These are phyloP conservation scores for Coemansia umbellata DNA, from an alignment of 192 early-diverging fungal genomes.

Conservation along the genomic window DNA sequence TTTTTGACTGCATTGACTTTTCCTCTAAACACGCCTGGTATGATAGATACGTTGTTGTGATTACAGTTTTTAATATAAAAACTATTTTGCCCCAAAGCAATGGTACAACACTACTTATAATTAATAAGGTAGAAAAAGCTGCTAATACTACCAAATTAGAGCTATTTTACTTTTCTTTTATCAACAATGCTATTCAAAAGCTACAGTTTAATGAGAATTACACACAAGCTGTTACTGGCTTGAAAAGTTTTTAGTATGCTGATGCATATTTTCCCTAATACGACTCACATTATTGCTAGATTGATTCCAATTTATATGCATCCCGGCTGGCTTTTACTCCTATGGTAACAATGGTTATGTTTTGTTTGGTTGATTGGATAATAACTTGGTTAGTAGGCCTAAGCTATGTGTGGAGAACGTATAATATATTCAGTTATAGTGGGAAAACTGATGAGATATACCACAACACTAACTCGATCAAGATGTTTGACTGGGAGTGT, in stretches of 20 bases:
- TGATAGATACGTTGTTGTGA: constrained; percentile 4
- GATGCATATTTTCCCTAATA: neutral
- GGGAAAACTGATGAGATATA: constrained; percentile 4
- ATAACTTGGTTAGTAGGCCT: neutral
- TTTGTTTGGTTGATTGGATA: neutral
- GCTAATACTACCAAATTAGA: constrained; percentile 9
- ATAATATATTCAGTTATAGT: too few relatives aligned
- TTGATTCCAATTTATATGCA: constrained; percentile 11
- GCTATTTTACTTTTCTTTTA: constrained; percentile 20
- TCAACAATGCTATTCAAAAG: constrained; percentile 1
- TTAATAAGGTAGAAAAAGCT: neutral
- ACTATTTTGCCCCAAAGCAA: neutral
- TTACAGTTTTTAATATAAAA: neutral
- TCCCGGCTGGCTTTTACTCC: constrained; percentile 13
- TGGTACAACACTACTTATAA: neutral
- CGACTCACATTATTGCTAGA: neutral
- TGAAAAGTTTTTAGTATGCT: neutral
- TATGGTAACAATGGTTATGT: neutral
- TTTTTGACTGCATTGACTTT: constrained; percentile 13
- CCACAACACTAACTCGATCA: constrained; percentile 19
- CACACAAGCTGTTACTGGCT: neutral
- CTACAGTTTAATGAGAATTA: neutral
- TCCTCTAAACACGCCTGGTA: constrained; percentile 9
- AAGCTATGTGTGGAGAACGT: neutral
- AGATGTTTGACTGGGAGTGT: constrained; percentile 39